Evolutionary conservation across 2,329 filamentous ascomycete species (phyloP), one percentile per base, ranked within the genome.

Genomic region (Lecanicillium sp.): DNA sequence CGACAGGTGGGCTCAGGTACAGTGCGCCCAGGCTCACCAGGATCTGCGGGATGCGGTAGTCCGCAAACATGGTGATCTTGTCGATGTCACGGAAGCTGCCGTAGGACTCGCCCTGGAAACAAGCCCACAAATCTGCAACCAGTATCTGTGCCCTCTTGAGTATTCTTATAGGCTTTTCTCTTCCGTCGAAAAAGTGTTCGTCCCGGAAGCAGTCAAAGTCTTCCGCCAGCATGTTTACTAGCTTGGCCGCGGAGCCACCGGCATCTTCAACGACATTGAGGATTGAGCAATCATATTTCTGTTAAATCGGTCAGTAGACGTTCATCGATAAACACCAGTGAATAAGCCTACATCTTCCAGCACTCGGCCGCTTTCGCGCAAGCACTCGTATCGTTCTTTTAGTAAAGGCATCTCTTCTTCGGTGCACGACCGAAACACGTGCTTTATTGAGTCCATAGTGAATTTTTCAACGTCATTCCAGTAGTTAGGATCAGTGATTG

Each of bases 31-130:
- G 73, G 9, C 82, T 81, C 58, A 90, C 82, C 27, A 98, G 77
- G 57, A 96, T 93, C 68, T 98, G 93, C 12, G 94, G 94, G 46
- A 98, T 85, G 36, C 93, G 86, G 63, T 98, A 98, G 70, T 98
- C 93, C 61, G 93, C 90, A 71, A 98, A 98, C 84, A 97, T 97
- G 52, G 93, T 98, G 59, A 98, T 86, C 63, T 90, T 89, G 68
- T 93, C 86, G 58, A 98, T 95, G 62, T 98, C 93, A 49, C 81
- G 63, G 65, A 98, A 98, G 23, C 77, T 72, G 26, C 93, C 94
- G 59, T 84, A 90, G 21, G 78, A 75, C 55, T 84, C 74, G 38
- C 89, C 90, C 45, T 91, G 81, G 63, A 97, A 97, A 54, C 90
- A 94, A 5, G 93, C 94, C 94, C 94, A 98, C 1, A 97, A 64